Evolutionary conservation across 23 red algal species (phyloP).

Genomic region (Gracilaria vermiculophylla): DNA sequence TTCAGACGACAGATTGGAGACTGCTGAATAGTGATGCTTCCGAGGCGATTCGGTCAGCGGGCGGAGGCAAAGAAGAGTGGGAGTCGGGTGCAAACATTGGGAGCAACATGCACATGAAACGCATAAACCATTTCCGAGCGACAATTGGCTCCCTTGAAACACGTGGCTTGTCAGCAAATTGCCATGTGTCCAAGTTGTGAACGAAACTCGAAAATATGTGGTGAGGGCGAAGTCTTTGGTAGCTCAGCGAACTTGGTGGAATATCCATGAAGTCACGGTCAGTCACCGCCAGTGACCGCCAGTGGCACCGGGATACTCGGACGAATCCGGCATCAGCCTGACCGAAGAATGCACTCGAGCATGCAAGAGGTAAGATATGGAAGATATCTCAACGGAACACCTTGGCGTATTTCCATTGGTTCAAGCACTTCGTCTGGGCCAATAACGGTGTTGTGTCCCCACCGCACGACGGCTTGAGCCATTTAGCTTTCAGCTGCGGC

Average conservation of each 20-base stretch:
- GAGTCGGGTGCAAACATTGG: too few relatives aligned
- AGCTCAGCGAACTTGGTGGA: too few relatives aligned
- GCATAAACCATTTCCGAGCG: background rate
- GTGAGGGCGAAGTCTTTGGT: too few relatives aligned
- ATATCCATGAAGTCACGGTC: too few relatives aligned
- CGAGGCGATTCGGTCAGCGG: too few relatives aligned
- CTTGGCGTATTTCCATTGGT: background rate
- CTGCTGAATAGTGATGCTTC: background rate
- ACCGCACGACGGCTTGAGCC: background rate
- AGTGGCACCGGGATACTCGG: too few relatives aligned
- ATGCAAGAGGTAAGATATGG: background rate
- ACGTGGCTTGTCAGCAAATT: background rate
- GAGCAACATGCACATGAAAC: background rate
- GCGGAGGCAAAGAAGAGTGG: too few relatives aligned
- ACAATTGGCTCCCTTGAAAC: background rate
- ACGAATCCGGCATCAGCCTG: too few relatives aligned
- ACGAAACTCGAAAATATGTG: too few relatives aligned
- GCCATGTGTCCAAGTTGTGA: background rate
- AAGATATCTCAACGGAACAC: background rate
- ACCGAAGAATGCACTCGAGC: background rate
- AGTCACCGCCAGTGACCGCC: too few relatives aligned
- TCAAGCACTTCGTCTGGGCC: background rate
- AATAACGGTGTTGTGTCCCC: background rate
- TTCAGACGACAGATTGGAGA: background rate
- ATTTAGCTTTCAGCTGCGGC: background rate